Conservation (phyloP, 305 asterid genomes). For the Solanum chacoense region DNA sequence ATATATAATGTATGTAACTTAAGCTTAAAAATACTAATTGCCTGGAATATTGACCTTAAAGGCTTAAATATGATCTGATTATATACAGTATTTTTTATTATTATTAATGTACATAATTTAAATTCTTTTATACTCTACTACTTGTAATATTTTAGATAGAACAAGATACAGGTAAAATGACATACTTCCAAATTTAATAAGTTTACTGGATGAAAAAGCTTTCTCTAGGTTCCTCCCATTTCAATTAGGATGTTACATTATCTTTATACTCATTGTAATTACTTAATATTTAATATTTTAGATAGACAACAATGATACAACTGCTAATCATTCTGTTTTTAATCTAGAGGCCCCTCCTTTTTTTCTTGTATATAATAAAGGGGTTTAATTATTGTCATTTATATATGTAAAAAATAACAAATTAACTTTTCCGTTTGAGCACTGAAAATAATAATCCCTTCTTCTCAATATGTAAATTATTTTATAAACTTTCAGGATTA, state of each 20-base stretch:
- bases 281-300: neutral
- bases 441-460: neutral
- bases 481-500: no score
- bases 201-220: neutral
- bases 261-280: neutral
- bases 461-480: neutral
- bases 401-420: neutral
- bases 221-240: no score
- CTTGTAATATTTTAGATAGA: neutral
- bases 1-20: no score
- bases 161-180: neutral
- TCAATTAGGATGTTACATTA: neutral
- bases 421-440: neutral
- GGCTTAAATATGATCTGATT: no score
- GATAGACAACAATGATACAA: neutral
- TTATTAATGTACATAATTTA: no score
- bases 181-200: neutral
- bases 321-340: neutral
- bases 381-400: neutral
- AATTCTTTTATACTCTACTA: neutral
- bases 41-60: no score
- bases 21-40: no score
- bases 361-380: neutral
- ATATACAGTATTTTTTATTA: no score
- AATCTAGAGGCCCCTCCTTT: neutral